These are phyloP conservation scores for Pseudocercospora fijiensis DNA, from an alignment of 2,329 filamentous ascomycete species.

Conservation along the genomic window DNA sequence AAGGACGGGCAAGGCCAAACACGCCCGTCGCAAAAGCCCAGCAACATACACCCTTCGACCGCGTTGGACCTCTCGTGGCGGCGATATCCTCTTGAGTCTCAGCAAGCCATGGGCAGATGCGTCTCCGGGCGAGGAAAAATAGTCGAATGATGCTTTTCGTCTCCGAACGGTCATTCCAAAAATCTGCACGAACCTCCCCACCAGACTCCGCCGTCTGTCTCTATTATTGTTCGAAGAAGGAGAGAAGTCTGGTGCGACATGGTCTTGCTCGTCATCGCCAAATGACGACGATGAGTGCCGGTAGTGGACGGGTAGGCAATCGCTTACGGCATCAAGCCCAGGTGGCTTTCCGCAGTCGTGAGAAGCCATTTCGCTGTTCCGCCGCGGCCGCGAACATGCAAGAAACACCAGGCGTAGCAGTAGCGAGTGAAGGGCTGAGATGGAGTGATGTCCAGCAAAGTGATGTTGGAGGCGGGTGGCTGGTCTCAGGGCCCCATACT, in stretches of 20 bases:
- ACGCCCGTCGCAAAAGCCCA: slow-evolving; percentile 13
- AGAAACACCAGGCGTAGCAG: neutral
- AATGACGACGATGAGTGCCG: slow-evolving; percentile 13
- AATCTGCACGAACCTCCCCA: slow-evolving; percentile 6
- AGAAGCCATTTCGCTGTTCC: neutral
- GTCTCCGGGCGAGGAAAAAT: slow-evolving; percentile 11
- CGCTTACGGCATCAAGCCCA: slow-evolving; percentile 1
- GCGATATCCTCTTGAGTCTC: slow-evolving; percentile 8
- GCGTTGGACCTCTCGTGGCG: slow-evolving; percentile 16
- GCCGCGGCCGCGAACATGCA: neutral
- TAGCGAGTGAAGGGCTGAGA: neutral
- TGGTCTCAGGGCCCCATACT: neutral
- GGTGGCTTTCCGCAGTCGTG: neutral
- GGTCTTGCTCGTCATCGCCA: slow-evolving; percentile 13
- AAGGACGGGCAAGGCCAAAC: slow-evolving; percentile 17
- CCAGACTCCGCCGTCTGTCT: slow-evolving; percentile 2
- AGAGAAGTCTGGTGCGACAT: slow-evolving; percentile 8
- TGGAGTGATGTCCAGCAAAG: neutral
- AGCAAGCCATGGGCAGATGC: slow-evolving; percentile 17
- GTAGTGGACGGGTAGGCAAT: slow-evolving; percentile 10
- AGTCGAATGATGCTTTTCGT: slow-evolving; percentile 11
- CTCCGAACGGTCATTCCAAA: slow-evolving; percentile 13
- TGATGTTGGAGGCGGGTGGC: neutral
- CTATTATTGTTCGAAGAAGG: slow-evolving; percentile 6
- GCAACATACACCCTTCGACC: slow-evolving; percentile 17